Conservation (phyloP, 176 grass and related monocot species). For the Secale cereale region DNA sequence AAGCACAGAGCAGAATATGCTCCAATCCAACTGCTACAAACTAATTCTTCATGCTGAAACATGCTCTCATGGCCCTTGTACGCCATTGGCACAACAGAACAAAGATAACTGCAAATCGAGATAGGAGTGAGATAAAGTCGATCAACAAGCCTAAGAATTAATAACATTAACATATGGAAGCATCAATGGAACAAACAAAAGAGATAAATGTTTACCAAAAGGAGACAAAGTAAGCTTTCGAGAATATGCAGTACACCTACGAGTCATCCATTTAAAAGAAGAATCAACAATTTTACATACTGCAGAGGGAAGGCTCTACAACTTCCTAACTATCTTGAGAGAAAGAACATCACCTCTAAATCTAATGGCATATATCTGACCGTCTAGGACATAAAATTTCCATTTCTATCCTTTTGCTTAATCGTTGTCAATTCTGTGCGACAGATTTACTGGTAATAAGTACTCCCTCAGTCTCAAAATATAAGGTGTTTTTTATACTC, state of each 20-base stretch:
- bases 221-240: neutral
- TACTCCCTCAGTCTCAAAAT: too few species aligned
- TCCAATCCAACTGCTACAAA: constrained; percentile 64
- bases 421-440: neutral
- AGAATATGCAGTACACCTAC: neutral
- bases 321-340: neutral
- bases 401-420: neutral
- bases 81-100: constrained; percentile 64
- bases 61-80: constrained; percentile 44
- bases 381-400: neutral
- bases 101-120: constrained; percentile 64
- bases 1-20: constrained; percentile 80
- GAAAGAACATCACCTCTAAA: neutral
- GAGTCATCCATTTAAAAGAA: neutral
- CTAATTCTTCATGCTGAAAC: constrained; percentile 83
- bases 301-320: neutral
- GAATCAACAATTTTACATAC: neutral
- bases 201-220: neutral
- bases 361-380: neutral
- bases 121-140: constrained; percentile 19
- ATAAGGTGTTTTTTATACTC: too few species aligned
- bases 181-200: neutral
- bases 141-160: neutral
- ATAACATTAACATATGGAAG: neutral
- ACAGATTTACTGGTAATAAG: neutral